Evolutionary conservation across 495 filamentous ascomycete genomes (phyloP), one percentile per base, ranked within the genome.

Genomic region (Parathielavia hyrcaniae): DNA sequence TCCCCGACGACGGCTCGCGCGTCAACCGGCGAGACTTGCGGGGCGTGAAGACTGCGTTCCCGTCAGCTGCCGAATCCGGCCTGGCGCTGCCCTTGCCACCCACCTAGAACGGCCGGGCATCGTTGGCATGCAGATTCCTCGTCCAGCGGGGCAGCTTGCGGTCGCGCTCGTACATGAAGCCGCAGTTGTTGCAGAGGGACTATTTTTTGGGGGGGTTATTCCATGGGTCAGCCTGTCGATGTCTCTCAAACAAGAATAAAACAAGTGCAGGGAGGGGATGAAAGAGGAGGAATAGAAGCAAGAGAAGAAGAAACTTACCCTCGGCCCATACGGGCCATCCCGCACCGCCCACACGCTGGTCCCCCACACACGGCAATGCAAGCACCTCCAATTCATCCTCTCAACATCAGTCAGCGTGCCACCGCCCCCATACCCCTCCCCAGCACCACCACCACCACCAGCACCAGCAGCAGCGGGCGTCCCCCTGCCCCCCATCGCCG

Each of bases 101-200:
- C 50, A 41, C 17, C 71, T 76, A 75, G 48, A 70, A 61, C 40
- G 71, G 73, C 44, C 71, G 70, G 17, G 65, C 14, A 53, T 80
- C 78, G 34, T 47, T 46, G 19, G 63, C 50, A 53, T 95, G 89
- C 40, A 97, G 79, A 58, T 87, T 85, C 68, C 86, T 87, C 7
- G 86, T 84, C 85, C 88, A 95, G 51, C 86, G 84, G 4, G 95
- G 91, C 0, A 93, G 78, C 53, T 86, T 82, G 69, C 89, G 86
- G 67, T 91, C 88, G 53, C 91, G 86, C 66, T 96, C 92, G 65
- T 84, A 96, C 5, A 89, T 74, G 51, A 90, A 86, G 55, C 90
- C 92, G 73, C 93, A 99, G 67, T 96, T 97, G 71, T 88, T 86
- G 73, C 93, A 99, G 20, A 99, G 82, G 22, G 90, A 87, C 91